Conservation (phyloP, 345 rosid genomes). For the Durio zibethinus region DNA sequence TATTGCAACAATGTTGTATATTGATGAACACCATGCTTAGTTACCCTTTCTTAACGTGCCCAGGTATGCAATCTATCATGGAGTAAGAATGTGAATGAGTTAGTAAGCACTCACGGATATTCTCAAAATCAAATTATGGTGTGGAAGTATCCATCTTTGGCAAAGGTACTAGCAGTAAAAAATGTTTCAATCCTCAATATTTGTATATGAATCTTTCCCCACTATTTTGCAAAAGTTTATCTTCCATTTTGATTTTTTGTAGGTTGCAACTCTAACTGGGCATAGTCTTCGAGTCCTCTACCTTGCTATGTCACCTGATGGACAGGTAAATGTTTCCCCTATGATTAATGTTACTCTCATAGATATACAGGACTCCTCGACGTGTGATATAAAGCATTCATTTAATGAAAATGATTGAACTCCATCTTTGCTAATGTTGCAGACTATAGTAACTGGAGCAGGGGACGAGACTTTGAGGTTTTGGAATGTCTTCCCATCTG, state of each 20-base stretch:
- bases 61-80: slow-evolving; percentile 94
- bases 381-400: not conserved
- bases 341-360: not conserved
- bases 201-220: no score
- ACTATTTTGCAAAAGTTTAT: not conserved
- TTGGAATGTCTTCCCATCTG: slow-evolving; percentile 91
- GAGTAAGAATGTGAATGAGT: slow-evolving; percentile 97
- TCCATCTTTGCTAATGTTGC: slow-evolving; percentile 15
- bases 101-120: slow-evolving; percentile 95
- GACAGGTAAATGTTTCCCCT: slow-evolving; percentile 47
- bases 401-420: not conserved
- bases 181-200: not conserved
- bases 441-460: slow-evolving; percentile 97
- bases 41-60: not conserved
- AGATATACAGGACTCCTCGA: not conserved
- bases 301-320: slow-evolving; percentile 89
- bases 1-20: not conserved
- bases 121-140: slow-evolving; percentile 98
- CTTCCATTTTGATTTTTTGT: slow-evolving; percentile 1
- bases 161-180: slow-evolving; percentile 50
- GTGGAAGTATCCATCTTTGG: slow-evolving; percentile 93
- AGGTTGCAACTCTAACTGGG: slow-evolving; percentile 89
- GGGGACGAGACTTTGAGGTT: slow-evolving; percentile 95
- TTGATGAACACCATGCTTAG: not conserved
- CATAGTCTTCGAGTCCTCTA: slow-evolving; percentile 93